phyloP scores from a whole-genome alignment of 2,329 filamentous ascomycete genomes.

The Nothopassalora personata region DNA sequence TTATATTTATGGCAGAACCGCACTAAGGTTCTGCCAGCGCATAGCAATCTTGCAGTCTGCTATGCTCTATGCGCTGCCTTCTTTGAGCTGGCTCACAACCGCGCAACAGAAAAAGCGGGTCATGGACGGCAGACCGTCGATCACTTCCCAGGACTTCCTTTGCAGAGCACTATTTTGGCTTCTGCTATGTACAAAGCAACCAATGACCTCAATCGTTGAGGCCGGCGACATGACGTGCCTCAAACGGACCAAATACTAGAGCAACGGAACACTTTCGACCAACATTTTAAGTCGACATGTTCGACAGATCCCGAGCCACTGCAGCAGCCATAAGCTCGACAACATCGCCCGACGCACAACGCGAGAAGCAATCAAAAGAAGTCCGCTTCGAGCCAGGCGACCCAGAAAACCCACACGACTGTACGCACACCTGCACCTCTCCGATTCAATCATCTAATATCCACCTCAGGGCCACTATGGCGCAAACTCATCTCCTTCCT shows the following conservation, averaged over 20 bases:
- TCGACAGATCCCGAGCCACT: not conserved
- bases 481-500: constrained; percentile 9
- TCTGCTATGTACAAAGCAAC: not conserved
- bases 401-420: constrained; percentile 2
- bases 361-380: constrained; percentile 1
- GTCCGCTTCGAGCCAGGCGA: constrained; percentile 3
- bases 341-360: not conserved
- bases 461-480: constrained; percentile 7
- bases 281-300: not conserved
- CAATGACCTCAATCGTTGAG: not conserved
- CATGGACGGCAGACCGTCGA: not conserved
- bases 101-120: not conserved
- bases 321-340: not conserved
- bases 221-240: not conserved
- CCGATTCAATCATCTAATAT: not conserved
- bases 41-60: not conserved
- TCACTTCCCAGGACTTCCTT: not conserved
- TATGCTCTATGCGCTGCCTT: not conserved
- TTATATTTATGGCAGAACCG: no score
- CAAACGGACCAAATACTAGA: no score
- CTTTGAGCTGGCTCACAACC: not conserved
- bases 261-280: no score
- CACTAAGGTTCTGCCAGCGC: not conserved
- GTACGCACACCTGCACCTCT: not conserved
- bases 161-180: not conserved